Evolutionary conservation across 2,329 filamentous ascomycete species (phyloP).

Genomic region (Aureobasidium subglaciale): DNA sequence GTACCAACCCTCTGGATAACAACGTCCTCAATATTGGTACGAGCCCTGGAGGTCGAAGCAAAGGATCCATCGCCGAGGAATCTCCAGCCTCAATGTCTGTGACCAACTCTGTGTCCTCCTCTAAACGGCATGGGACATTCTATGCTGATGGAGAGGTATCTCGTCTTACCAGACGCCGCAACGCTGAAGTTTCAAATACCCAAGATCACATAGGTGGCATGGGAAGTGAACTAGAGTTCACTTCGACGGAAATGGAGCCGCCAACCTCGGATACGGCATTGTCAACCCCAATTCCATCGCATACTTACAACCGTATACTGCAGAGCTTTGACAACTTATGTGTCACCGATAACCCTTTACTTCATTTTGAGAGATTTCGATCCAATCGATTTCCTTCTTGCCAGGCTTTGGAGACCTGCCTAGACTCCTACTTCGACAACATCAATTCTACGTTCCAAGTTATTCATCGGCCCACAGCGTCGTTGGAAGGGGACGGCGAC

Average conservation of each 20-base stretch:
- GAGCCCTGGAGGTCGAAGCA: background rate
- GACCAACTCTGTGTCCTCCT: background rate
- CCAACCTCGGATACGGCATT: background rate
- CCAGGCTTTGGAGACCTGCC: background rate
- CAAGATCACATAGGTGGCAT: background rate
- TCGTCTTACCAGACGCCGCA: background rate
- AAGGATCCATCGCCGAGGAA: background rate
- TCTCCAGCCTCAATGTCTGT: background rate
- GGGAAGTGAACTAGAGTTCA: background rate
- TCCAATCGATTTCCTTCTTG: constrained; percentile 3
- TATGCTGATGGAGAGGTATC: constrained; percentile 2
- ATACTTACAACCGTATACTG: background rate
- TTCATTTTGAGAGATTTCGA: background rate
- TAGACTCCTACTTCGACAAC: background rate
- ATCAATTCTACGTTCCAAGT: background rate
- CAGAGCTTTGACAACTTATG: background rate
- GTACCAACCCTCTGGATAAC: background rate
- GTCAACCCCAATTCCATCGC: background rate
- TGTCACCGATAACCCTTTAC: background rate
- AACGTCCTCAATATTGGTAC: background rate
- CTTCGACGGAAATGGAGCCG: background rate
- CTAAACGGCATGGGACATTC: constrained; percentile 6
- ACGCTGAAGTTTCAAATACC: background rate
- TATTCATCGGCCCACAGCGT: background rate
- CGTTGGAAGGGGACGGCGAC: background rate